Percentiles rank a stretch among this genome's conserved stretches.
Conservation (phyloP, 306 rosid genomes). For the Mucuna pruriens region DNA sequence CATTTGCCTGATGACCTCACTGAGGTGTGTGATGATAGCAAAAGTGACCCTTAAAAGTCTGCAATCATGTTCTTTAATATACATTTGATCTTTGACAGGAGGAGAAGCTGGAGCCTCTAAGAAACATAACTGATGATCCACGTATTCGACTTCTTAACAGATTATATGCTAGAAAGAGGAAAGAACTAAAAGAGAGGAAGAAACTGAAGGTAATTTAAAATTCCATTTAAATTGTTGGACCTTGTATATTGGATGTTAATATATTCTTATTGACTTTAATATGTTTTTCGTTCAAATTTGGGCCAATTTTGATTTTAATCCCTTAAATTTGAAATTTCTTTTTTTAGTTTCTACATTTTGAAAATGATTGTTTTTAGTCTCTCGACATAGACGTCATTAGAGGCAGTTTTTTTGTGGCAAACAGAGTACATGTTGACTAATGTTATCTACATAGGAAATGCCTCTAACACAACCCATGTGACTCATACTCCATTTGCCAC, state of each 20-base stretch:
- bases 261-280: no score
- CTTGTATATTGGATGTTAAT: constrained; percentile 30
- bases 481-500: no score
- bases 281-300: no score
- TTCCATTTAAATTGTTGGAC: constrained; percentile 38
- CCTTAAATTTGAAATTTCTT: no score
- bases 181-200: constrained; percentile 78
- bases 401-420: no score
- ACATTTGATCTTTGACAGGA: constrained; percentile 64
- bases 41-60: constrained; percentile 11
- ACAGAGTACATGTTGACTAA: no score
- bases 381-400: no score
- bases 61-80: constrained; percentile 34
- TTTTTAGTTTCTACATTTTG: no score
- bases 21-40: constrained; percentile 60
- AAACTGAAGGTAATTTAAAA: constrained; percentile 68
- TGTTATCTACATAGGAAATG: no score
- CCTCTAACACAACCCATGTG: no score
- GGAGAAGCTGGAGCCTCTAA: constrained; percentile 85
- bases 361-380: no score
- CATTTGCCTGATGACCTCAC: constrained; percentile 94
- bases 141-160: constrained; percentile 91
- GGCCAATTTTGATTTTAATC: no score
- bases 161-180: constrained; percentile 87
- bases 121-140: constrained; percentile 88